Evolutionary conservation across 1,284 basidiomycete species (phyloP).

Genomic region (Naganishia sp.): DNA sequence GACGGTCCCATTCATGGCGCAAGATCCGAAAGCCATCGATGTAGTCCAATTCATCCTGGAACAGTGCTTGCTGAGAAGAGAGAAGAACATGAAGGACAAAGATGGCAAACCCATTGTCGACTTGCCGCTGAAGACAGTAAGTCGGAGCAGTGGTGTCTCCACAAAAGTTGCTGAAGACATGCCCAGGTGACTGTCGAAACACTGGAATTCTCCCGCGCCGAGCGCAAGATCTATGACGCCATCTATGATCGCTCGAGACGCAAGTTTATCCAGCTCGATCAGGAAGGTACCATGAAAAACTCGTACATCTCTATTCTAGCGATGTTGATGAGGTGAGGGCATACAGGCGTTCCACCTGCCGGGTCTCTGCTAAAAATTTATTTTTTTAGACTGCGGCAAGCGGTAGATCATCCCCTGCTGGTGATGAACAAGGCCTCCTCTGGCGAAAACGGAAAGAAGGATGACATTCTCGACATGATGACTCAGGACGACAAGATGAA

Average conservation of each 20-base stretch:
- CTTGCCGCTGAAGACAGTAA: conserved; percentile 78
- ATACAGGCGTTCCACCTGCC: conserved; percentile 4
- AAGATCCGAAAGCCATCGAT: conserved; percentile 85
- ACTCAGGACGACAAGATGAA: conserved; percentile 56
- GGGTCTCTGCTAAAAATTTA: conserved; percentile 22
- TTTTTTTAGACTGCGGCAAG: conserved; percentile 68
- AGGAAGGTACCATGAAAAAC: conserved; percentile 73
- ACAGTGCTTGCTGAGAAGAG: conserved; percentile 82
- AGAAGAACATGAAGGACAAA: conserved; percentile 88
- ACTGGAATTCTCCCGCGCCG: conserved; percentile 72
- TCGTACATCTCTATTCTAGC: conserved; percentile 88
- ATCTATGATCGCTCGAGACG: conserved; percentile 51
- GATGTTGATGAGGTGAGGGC: conserved; percentile 79
- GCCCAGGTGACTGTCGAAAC: conserved; percentile 64
- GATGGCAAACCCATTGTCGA: conserved; percentile 88
- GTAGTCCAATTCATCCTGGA: conserved; percentile 91
- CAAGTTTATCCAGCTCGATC: conserved; percentile 70
- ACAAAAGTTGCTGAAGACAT: neutral
- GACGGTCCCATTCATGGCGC: conserved; percentile 80
- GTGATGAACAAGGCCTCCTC: conserved; percentile 60
- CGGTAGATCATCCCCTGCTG: conserved; percentile 79
- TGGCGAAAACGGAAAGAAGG: conserved; percentile 54
- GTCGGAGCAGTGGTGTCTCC: conserved; percentile 29
- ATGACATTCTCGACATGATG: conserved; percentile 52
- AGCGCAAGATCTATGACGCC: conserved; percentile 72